A percentile compares a stretch with the other conserved stretches of the same genome.
These are phyloP conservation scores for Aspergillus saccharolyticus DNA, from an alignment of 495 filamentous ascomycete species.

Conservation along the genomic window DNA sequence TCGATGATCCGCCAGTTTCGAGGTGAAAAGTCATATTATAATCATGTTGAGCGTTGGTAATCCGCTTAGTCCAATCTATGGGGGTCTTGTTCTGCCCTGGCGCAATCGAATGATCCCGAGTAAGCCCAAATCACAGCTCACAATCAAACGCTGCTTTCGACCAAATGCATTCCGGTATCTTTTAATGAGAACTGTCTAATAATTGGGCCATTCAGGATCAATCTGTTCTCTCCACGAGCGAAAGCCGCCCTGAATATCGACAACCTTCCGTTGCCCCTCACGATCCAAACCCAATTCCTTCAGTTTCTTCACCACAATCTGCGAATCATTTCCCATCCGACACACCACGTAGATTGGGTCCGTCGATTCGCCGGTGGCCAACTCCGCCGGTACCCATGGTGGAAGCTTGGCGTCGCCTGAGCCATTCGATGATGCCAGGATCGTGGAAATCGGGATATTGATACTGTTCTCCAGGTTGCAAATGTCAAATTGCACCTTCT, in stretches of 20 bases:
- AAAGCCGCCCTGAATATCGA: conserved; percentile 78
- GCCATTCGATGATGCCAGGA: conserved; percentile 33
- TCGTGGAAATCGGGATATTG: conserved; percentile 55
- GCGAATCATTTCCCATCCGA: conserved; percentile 83
- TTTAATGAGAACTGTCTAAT: too few species aligned
- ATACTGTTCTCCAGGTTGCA: conserved; percentile 66
- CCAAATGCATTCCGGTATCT: too few species aligned
- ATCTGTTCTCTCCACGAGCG: conserved; percentile 78
- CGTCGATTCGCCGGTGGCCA: conserved; percentile 19
- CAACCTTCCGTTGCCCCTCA: conserved; percentile 54
- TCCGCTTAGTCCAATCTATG: too few species aligned
- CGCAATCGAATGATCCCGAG: too few species aligned
- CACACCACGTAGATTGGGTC: conserved; percentile 72
- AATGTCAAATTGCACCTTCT: conserved; percentile 79
- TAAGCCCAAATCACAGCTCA: too few species aligned
- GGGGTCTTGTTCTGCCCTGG: too few species aligned
- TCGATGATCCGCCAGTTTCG: too few species aligned
- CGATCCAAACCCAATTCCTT: conserved; percentile 61
- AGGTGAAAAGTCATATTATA: too few species aligned
- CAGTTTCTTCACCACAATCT: conserved; percentile 65
- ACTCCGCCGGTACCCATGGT: conserved; percentile 41
- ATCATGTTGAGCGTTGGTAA: too few species aligned
- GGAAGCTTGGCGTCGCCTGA: conserved; percentile 19
- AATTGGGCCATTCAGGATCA: conserved; percentile 65
- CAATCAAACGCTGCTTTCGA: too few species aligned